Percentiles rank a stretch among this genome's conserved stretches.
Evolutionary conservation across 2,329 filamentous ascomycete genomes (phyloP).

Genomic region (Alternaria sp.): DNA sequence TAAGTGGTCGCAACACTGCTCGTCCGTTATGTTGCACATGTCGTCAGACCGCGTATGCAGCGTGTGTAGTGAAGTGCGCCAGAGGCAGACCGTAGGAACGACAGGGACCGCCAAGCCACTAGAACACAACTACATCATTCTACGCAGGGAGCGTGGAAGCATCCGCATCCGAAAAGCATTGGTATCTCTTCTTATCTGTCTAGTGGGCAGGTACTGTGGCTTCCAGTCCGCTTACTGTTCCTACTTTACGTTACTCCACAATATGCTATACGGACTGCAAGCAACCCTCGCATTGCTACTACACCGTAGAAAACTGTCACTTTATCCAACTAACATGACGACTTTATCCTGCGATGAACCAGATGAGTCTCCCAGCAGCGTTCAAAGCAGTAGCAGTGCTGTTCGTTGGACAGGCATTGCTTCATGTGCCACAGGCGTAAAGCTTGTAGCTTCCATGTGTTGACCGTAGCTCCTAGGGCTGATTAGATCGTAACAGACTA

Average conservation of each 20-base stretch:
- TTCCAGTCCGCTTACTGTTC: background rate
- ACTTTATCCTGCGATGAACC: background rate
- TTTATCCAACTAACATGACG: background rate
- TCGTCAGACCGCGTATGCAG: conserved; percentile 11
- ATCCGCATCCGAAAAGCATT: background rate
- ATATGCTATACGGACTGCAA: background rate
- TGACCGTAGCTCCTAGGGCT: background rate
- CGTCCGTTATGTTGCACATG: conserved; percentile 4
- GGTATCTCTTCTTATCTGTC: background rate
- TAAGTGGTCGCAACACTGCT: background rate
- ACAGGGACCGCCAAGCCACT: conserved; percentile 11
- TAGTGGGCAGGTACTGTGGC: background rate
- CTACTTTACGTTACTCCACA: background rate
- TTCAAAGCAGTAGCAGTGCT: background rate
- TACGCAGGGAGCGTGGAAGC: background rate
- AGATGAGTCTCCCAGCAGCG: background rate
- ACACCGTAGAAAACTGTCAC: conserved; percentile 1
- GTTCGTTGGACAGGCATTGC: background rate
- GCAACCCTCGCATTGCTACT: background rate
- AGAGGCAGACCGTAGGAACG: conserved; percentile 5
- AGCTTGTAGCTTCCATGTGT: background rate
- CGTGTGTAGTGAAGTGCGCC: background rate
- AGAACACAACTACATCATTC: conserved; percentile 1
- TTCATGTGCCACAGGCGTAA: background rate
- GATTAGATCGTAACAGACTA: background rate